A percentile compares a stretch with the other conserved stretches of the same genome.
Conservation (phyloP, 768 basidiomycete species). For the Royoungia palumana region DNA sequence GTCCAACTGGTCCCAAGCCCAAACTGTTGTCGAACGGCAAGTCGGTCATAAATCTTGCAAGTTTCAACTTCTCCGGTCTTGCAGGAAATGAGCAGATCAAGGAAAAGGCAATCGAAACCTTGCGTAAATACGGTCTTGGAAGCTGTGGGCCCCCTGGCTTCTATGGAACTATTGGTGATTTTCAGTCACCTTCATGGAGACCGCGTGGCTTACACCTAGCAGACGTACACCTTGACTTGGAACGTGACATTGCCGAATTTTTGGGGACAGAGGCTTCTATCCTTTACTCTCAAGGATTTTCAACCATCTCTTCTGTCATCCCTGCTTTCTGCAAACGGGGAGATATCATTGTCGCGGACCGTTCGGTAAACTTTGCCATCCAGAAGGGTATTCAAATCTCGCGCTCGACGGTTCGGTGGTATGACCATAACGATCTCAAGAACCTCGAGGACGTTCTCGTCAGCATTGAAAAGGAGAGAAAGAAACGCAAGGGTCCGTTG, state of each 20-base stretch:
- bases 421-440: slow-evolving; percentile 91
- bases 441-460: slow-evolving; percentile 87
- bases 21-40: slow-evolving; percentile 71
- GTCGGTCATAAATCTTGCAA: slow-evolving; percentile 79
- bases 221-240: slow-evolving; percentile 92
- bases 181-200: background rate
- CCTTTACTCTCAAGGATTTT: slow-evolving; percentile 91
- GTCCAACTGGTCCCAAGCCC: slow-evolving; percentile 80
- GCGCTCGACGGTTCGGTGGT: slow-evolving; percentile 90
- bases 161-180: slow-evolving; percentile 90
- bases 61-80: slow-evolving; percentile 89
- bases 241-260: slow-evolving; percentile 87
- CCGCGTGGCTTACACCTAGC: slow-evolving; percentile 5
- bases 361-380: slow-evolving; percentile 92
- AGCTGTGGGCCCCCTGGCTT: slow-evolving; percentile 97
- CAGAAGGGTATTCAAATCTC: slow-evolving; percentile 96
- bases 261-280: slow-evolving; percentile 86
- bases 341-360: slow-evolving; percentile 96
- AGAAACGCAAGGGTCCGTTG: slow-evolving; percentile 75
- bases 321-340: slow-evolving; percentile 97
- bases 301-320: slow-evolving; percentile 89
- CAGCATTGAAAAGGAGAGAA: slow-evolving; percentile 81
- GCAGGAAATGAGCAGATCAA: slow-evolving; percentile 87
- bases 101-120: slow-evolving; percentile 75
- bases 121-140: slow-evolving; percentile 88